Conservation (phyloP, 345 rosid genomes). For the Chamaenerion angustifolium region DNA sequence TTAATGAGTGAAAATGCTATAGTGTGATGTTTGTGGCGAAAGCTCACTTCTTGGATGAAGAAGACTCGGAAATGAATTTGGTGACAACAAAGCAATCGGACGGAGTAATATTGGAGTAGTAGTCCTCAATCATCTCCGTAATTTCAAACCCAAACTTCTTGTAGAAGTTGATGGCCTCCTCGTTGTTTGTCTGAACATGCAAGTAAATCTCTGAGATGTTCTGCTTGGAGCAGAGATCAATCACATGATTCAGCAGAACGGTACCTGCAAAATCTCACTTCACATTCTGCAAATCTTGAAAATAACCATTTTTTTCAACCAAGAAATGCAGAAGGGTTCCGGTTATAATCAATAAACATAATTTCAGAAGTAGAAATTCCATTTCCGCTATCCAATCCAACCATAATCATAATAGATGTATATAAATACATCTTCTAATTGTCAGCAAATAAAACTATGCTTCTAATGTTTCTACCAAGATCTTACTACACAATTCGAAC, state of each 20-base stretch:
- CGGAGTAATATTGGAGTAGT: slow-evolving; percentile 73
- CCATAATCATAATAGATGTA: too few species aligned
- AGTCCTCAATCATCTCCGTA: slow-evolving; percentile 70
- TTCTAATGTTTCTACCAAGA: too few species aligned
- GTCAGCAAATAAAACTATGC: too few species aligned
- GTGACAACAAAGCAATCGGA: slow-evolving; percentile 76
- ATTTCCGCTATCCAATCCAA: slow-evolving; percentile 2
- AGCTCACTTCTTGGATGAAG: slow-evolving; percentile 45
- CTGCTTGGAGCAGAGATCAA: slow-evolving; percentile 66
- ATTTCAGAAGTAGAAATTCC: neutral
- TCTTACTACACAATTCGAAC: too few species aligned
- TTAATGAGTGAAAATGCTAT: too few species aligned
- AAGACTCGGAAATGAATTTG: slow-evolving; percentile 41
- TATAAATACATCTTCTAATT: too few species aligned
- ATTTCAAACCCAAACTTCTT: slow-evolving; percentile 89
- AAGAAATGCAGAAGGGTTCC: neutral
- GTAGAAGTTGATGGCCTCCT: slow-evolving; percentile 90
- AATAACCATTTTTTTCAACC: too few species aligned
- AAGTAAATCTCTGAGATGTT: slow-evolving; percentile 72
- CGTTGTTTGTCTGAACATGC: slow-evolving; percentile 96
- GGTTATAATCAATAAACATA: neutral
- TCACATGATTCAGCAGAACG: slow-evolving; percentile 70
- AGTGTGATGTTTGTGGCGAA: too few species aligned
- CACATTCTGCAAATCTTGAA: too few species aligned
- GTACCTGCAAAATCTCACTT: slow-evolving; percentile 37